Base-by-base conservation (phyloP, 495 filamentous ascomycete genomes). In the Talaromyces trachyspermus region DNA sequence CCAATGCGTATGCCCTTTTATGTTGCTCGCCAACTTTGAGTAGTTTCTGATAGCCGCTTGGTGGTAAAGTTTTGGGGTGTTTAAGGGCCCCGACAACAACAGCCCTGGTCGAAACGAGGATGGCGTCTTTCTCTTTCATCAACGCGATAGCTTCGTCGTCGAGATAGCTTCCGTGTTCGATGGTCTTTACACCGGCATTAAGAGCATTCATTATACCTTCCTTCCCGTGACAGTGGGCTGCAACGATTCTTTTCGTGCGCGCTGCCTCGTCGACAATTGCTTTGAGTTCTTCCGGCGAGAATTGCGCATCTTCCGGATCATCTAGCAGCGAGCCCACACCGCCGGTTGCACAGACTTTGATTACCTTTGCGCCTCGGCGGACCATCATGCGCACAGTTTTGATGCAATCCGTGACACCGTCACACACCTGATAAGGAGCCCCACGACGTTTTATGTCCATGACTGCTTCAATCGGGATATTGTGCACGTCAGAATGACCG, bases 151-250 rank as follows among this genome's bases (percentile, higher is more conserved):
- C 65, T 54, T 77, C 73, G 23, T 72, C 60, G 44, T 74, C 70
- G n/a, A 63, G 22, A 43, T 51, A 56, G 41, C 50, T 57, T 25
- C 66, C 71, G 35, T 77, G 74, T 46, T 76, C 74, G 17, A 77
- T 66, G 0, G 65, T 74, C 37, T 49, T 54, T 10, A 69, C 69
- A 5, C 74, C 74, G 0, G 69, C 70, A 19, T 58, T 53, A 19
- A 76, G 52, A 4, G 70, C 70, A 5, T 69, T 70, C 49, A 77
- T 50, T 29, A 77, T 77, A 1, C 75, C 75, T 10, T 64, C 57
- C 48, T 75, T 76, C 3, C 75, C 73, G 37, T 75, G 71, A 17
- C 64, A 66, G 42, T 77, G 75, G 3, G 75, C 71, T 0, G 72
- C 75, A 11, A 77, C 70, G 1, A 62, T 61, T 0, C 69, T 58